A percentile compares a stretch with the other conserved stretches of the same genome.
These are phyloP conservation scores for Paradendryphiella salina DNA, from an alignment of 2,329 filamentous ascomycete species.

Conservation along the genomic window DNA sequence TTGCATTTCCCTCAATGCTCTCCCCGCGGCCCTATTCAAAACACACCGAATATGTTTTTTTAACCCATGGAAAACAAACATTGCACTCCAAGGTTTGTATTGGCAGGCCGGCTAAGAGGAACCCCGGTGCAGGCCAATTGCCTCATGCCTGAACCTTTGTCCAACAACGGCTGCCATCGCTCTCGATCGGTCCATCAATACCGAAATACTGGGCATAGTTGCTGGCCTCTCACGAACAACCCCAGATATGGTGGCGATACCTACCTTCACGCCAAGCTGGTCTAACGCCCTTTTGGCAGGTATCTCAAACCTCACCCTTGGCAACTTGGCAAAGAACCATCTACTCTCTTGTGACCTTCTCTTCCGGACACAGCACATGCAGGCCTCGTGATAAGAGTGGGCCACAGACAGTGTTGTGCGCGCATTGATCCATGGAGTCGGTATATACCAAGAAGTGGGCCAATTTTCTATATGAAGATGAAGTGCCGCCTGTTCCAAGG, in stretches of 20 bases:
- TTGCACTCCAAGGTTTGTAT: too few relatives aligned
- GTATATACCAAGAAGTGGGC: slow-evolving; percentile 6
- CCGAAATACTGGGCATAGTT: background rate
- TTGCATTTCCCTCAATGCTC: background rate
- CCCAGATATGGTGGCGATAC: slow-evolving; percentile 1
- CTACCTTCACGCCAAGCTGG: slow-evolving; percentile 25
- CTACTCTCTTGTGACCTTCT: slow-evolving; percentile 40
- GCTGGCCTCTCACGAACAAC: background rate
- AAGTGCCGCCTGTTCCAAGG: background rate
- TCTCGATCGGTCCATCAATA: background rate
- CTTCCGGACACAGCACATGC: slow-evolving; percentile 32
- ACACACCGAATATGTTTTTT: background rate
- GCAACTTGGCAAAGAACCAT: slow-evolving; percentile 25
- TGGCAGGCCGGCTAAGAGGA: too few relatives aligned
- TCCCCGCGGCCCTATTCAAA: too few relatives aligned
- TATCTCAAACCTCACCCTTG: slow-evolving; percentile 33
- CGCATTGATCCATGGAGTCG: slow-evolving; percentile 16
- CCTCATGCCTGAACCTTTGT: background rate
- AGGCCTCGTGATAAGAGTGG: slow-evolving; percentile 29
- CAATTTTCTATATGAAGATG: slow-evolving; percentile 20
- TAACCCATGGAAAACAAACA: background rate
- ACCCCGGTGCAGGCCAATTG: too few relatives aligned
- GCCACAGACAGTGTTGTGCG: slow-evolving; percentile 14
- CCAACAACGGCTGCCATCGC: background rate
- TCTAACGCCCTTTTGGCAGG: slow-evolving; percentile 35